Percentiles rank a stretch among this genome's conserved stretches.
phyloP scores from a whole-genome alignment of 2,329 filamentous ascomycete species.

The Keithomyces neogunnii region DNA sequence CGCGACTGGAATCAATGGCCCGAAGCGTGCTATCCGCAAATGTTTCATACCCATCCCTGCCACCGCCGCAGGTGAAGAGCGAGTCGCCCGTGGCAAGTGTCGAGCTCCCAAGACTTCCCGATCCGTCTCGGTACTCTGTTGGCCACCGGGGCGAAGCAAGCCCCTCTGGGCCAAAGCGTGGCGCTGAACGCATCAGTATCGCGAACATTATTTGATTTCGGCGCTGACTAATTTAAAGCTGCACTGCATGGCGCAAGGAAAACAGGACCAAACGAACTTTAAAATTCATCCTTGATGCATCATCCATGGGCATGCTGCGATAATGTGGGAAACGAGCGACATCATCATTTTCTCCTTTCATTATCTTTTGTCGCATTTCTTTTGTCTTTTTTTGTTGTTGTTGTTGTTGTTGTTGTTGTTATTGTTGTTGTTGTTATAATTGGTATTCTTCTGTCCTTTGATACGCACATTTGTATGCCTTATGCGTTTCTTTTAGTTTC shows the following conservation, averaged over 20 bases:
- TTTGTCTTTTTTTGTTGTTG: neutral
- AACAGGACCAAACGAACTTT: neutral
- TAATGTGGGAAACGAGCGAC: too few relatives aligned
- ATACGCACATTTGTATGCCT: too few relatives aligned
- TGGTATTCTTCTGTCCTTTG: too few relatives aligned
- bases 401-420: too few relatives aligned
- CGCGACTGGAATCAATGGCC: constrained; percentile 50
- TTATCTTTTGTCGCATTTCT: neutral
- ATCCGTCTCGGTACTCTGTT: constrained; percentile 20
- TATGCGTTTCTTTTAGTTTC: too few relatives aligned
- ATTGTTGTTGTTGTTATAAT: too few relatives aligned
- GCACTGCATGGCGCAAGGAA: neutral
- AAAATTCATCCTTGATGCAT: too few relatives aligned
- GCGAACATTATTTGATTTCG: constrained; percentile 31
- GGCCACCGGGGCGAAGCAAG: constrained; percentile 19
- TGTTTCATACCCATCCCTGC: constrained; percentile 19
- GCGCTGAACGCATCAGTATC: constrained; percentile 24
- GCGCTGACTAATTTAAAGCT: neutral
- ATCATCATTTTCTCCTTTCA: neutral
- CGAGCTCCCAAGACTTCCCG: constrained; percentile 19
- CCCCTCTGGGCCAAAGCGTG: constrained; percentile 17
- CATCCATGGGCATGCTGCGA: too few relatives aligned
- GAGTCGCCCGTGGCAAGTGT: constrained; percentile 21
- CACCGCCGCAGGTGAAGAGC: constrained; percentile 27
- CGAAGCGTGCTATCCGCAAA: constrained; percentile 21